Percentiles rank a stretch among this genome's conserved stretches.
These are phyloP conservation scores for Fraxinus excelsior DNA, from an alignment of 257 asterid species.

Conservation along the genomic window DNA sequence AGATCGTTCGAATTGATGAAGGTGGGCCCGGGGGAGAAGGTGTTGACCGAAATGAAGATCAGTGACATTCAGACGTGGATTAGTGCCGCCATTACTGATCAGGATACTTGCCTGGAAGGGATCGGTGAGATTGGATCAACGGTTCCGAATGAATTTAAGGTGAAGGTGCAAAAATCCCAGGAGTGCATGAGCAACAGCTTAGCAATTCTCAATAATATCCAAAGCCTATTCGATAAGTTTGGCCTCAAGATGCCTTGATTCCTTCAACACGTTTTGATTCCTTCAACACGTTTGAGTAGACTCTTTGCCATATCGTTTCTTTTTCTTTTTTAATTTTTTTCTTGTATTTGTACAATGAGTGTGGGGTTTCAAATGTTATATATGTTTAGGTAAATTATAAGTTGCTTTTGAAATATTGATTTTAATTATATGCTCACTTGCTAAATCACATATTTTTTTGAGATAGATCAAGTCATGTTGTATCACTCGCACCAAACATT, in stretches of 20 bases:
- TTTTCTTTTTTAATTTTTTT: too few species aligned
- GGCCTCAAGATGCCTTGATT: conserved; percentile 61
- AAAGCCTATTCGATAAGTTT: conserved; percentile 47
- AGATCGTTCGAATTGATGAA: conserved; percentile 54
- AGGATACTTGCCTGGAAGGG: conserved; percentile 77
- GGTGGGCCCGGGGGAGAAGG: conserved; percentile 45
- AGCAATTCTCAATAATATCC: conserved; percentile 75
- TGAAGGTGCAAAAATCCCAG: conserved; percentile 66
- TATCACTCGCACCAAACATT: too few species aligned
- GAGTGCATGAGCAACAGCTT: conserved; percentile 83
- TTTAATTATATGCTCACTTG: too few species aligned
- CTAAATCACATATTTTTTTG: too few species aligned
- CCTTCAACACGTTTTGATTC: conserved; percentile 23
- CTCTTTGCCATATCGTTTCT: too few species aligned
- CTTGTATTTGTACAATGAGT: too few species aligned
- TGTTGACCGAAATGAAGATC: conserved; percentile 61
- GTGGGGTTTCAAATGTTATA: too few species aligned
- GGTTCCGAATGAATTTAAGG: conserved; percentile 49
- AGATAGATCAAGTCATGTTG: too few species aligned
- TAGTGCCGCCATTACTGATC: conserved; percentile 86
- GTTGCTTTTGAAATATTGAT: too few species aligned
- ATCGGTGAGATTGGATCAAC: conserved; percentile 70
- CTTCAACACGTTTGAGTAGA: too few species aligned
- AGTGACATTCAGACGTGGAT: conserved; percentile 78
- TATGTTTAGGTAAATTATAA: too few species aligned